A percentile compares a stretch with the other conserved stretches of the same genome.
These are phyloP conservation scores for Solanum hybrid DNA, from an alignment of 305 asterid genomes.

Conservation along the genomic window DNA sequence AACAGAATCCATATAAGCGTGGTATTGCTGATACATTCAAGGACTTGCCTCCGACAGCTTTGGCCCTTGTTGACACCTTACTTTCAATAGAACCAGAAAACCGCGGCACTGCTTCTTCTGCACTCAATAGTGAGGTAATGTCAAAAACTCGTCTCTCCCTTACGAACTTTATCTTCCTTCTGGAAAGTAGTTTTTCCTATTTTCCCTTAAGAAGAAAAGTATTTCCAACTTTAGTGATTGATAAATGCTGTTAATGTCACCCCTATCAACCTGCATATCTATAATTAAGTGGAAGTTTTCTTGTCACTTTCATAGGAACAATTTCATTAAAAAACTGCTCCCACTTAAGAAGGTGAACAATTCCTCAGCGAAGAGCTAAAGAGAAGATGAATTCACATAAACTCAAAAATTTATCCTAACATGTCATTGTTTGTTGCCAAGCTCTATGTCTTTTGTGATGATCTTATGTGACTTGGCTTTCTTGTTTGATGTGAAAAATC, in stretches of 20 bases:
- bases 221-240: neutral
- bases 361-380: neutral
- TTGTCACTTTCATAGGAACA: neutral
- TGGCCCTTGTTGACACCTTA: constrained; percentile 53
- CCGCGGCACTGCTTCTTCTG: constrained; percentile 60
- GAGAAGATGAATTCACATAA: neutral
- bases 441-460: neutral
- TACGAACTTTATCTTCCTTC: neutral
- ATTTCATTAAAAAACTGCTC: neutral
- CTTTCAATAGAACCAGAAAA: constrained; percentile 67
- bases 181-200: neutral
- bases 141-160: neutral
- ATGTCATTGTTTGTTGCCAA: neutral
- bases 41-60: constrained; percentile 64
- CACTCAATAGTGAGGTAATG: constrained; percentile 57
- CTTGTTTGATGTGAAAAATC: neutral
- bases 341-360: neutral
- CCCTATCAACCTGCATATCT: neutral
- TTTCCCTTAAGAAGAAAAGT: neutral
- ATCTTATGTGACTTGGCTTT: neutral
- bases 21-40: constrained; percentile 51
- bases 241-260: neutral
- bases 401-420: neutral
- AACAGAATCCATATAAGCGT: constrained; percentile 49
- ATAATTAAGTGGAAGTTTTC: neutral